Conservation (phyloP, 2,329 filamentous ascomycete species). For the Cordyceps javanica region DNA sequence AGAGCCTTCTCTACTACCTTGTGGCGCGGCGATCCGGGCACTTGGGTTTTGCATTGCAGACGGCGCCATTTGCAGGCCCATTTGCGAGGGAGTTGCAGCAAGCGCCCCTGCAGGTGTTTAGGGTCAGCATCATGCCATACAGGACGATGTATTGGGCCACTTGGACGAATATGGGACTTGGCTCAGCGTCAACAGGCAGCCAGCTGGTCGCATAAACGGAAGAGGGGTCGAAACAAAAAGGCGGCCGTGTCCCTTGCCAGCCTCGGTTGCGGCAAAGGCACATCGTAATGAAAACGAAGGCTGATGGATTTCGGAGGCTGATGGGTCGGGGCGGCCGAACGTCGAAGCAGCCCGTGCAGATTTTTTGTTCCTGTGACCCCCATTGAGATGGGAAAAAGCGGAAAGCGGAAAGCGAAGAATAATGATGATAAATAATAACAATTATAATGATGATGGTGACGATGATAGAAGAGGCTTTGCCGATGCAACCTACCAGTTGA, state of each 20-base stretch:
- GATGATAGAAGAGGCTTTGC: background rate
- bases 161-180: background rate
- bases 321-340: conserved; percentile 1
- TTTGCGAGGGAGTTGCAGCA: background rate
- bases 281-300: background rate
- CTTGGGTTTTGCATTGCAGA: conserved; percentile 2
- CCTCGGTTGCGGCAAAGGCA: background rate
- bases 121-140: background rate
- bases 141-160: background rate
- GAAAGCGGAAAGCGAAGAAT: background rate
- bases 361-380: background rate
- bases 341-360: background rate
- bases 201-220: background rate
- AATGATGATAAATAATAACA: too few species aligned
- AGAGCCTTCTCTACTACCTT: background rate
- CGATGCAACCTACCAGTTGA: conserved; percentile 5
- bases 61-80: background rate
- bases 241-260: background rate
- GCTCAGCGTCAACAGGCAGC: background rate
- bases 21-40: conserved; percentile 7
- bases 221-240: background rate
- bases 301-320: background rate
- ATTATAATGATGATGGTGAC: too few species aligned
- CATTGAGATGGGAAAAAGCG: background rate
- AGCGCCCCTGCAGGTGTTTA: background rate